Evolutionary conservation across 148 eudicot species (phyloP).

Genomic region (Fagopyrum esculentum): DNA sequence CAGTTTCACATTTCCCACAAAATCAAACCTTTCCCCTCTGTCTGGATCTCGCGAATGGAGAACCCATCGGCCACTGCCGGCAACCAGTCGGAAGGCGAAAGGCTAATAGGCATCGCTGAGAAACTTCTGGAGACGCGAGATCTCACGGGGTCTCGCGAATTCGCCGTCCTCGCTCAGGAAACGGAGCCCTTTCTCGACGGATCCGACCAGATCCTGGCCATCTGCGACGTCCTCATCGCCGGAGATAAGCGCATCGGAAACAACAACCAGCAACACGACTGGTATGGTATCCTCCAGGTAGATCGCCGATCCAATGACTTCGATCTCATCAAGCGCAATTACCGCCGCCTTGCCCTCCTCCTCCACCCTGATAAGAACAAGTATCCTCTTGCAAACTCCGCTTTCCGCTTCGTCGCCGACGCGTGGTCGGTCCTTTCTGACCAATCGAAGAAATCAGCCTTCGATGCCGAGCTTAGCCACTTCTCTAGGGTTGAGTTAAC

Average conservation of each 20-base stretch:
- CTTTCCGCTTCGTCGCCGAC: conserved; percentile 74
- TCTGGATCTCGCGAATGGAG: background rate
- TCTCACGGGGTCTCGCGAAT: conserved; percentile 56
- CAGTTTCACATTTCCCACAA: background rate
- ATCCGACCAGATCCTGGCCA: conserved; percentile 86
- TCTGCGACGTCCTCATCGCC: conserved; percentile 64
- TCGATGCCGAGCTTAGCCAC: conserved; percentile 36
- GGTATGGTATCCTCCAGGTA: conserved; percentile 64
- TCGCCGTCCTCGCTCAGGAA: conserved; percentile 88
- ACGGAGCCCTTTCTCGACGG: conserved; percentile 65
- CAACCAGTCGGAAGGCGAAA: conserved; percentile 53
- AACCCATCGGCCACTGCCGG: conserved; percentile 1
- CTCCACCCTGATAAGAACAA: conserved; percentile 84
- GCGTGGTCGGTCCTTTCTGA: conserved; percentile 66
- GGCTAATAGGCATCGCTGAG: conserved; percentile 61
- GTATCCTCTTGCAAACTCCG: conserved; percentile 51
- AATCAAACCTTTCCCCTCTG: background rate
- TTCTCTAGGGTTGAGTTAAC: conserved; percentile 45
- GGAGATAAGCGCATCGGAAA: conserved; percentile 38
- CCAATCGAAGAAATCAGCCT: conserved; percentile 19
- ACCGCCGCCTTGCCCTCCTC: conserved; percentile 68
- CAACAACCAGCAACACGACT: conserved; percentile 47
- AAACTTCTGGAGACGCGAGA: conserved; percentile 67
- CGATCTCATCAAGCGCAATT: conserved; percentile 58
- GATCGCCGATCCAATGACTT: conserved; percentile 36